Conservation (phyloP, 2,329 filamentous ascomycete species). For the Fusarium denticulatum region DNA sequence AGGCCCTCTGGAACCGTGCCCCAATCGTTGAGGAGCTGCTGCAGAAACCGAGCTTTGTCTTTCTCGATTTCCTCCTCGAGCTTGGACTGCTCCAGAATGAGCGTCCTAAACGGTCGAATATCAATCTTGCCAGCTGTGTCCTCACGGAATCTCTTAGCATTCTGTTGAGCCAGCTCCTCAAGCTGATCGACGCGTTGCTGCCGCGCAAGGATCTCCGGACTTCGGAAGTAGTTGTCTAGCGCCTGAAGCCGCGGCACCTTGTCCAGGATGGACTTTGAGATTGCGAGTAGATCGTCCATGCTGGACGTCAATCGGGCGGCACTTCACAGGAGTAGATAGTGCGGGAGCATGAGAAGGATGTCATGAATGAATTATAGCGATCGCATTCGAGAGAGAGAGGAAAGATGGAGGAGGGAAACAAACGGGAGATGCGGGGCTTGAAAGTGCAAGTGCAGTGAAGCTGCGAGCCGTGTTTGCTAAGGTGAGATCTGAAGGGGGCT, state of each 20-base stretch:
- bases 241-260: constrained; percentile 43
- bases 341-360: neutral
- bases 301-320: neutral
- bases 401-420: neutral
- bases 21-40: neutral
- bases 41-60: neutral
- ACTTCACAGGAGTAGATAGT: neutral
- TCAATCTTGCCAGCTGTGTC: neutral
- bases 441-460: neutral
- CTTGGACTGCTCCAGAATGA: neutral
- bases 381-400: neutral
- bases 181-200: neutral
- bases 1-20: neutral
- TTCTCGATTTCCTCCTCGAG: neutral
- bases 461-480: neutral
- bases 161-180: neutral
- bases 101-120: neutral
- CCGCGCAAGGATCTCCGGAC: neutral
- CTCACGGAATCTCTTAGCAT: neutral
- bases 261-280: neutral
- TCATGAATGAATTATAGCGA: neutral
- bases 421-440: neutral
- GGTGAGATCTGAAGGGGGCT: neutral
- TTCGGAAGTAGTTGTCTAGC: neutral
- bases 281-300: neutral